Evolutionary conservation across 2,329 filamentous ascomycete species (phyloP), one percentile per base, ranked within the genome.

Genomic region (Talaromyces islandicus): DNA sequence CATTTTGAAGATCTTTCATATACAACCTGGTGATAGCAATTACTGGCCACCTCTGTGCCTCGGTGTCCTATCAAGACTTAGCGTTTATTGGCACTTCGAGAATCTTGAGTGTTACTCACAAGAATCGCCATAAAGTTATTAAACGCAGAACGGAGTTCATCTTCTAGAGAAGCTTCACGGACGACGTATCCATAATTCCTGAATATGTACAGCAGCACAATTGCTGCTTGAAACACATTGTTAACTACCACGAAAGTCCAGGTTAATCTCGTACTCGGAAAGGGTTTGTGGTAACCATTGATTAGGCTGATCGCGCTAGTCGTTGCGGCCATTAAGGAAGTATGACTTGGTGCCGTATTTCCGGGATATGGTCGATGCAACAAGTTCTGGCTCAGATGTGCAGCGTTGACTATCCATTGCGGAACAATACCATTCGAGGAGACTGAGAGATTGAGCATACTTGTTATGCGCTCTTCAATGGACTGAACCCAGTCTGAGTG

Each of bases 121-220:
- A 55, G 53, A 12, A 55, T 41, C n/a, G n/a, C 53, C 53, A 55
- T 55, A 11, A 55, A 55, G 30, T 55, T 55, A 17, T 55, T 32
- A 55, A 55, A 25, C 32, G 53, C 53, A 27, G 53, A 55, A 55
- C 41, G 53, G 32, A 55, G 53, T 19, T 41, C 19, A 27, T 55
- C 21, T 55, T 55, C 53, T 55, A 55, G n/a, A 55, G 53, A 55
- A 55, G 53, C 53, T 41, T 55, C 53, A 25, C 53, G 53, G 53
- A 55, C 32, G 53, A 55, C 19, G 53, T 55, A 41, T 41, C 30
- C 53, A 55, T 55, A 55, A 29, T 55, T 55, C 30, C 53, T 25
- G 30, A 55, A 55, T 27, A 55, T 55, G 19, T 55, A 55, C 53
- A 55, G 53, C 14, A 55, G 53, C 41, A 55, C 53, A 41, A 55